Evolutionary conservation across 169 alveolate species (phyloP).

Genomic region (Babesia bovis): DNA sequence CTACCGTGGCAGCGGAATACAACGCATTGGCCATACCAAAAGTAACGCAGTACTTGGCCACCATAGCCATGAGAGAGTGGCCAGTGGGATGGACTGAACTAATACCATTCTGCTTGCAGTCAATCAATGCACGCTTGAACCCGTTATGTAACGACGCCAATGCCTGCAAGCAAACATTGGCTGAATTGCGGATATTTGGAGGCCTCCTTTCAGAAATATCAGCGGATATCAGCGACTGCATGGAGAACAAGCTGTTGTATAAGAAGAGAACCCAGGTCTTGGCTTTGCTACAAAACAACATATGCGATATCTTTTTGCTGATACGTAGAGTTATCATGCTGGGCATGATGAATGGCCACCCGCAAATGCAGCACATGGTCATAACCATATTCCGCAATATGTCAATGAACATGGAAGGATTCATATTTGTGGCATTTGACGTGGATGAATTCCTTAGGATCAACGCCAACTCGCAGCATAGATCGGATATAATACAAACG

Average conservation of each 20-base stretch:
- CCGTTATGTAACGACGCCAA: slow-evolving; percentile 32
- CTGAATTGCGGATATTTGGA: slow-evolving; percentile 53
- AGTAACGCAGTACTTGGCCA: slow-evolving; percentile 53
- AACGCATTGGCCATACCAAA: slow-evolving; percentile 48
- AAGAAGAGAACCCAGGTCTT: slow-evolving; percentile 52
- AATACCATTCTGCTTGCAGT: slow-evolving; percentile 46
- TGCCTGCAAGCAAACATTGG: slow-evolving; percentile 31
- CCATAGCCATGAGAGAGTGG: slow-evolving; percentile 66
- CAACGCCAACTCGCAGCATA: slow-evolving; percentile 13
- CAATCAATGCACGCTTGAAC: slow-evolving; percentile 34
- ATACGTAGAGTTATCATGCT: slow-evolving; percentile 55
- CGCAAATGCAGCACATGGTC: slow-evolving; percentile 33
- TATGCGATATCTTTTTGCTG: slow-evolving; percentile 50
- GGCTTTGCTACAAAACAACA: slow-evolving; percentile 31
- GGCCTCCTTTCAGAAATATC: slow-evolving; percentile 55
- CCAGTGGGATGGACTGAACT: slow-evolving; percentile 56
- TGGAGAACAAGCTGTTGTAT: slow-evolving; percentile 54
- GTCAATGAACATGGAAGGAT: slow-evolving; percentile 58
- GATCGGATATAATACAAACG: slow-evolving; percentile 59
- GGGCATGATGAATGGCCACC: slow-evolving; percentile 46
- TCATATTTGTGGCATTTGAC: slow-evolving; percentile 56
- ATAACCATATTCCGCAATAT: slow-evolving; percentile 54
- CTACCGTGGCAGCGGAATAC: slow-evolving; percentile 60
- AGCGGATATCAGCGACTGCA: slow-evolving; percentile 46
- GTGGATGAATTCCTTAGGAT: slow-evolving; percentile 56